Evolutionary conservation across 1,284 basidiomycete genomes (phyloP).

Genomic region (Ustilago hordei): DNA sequence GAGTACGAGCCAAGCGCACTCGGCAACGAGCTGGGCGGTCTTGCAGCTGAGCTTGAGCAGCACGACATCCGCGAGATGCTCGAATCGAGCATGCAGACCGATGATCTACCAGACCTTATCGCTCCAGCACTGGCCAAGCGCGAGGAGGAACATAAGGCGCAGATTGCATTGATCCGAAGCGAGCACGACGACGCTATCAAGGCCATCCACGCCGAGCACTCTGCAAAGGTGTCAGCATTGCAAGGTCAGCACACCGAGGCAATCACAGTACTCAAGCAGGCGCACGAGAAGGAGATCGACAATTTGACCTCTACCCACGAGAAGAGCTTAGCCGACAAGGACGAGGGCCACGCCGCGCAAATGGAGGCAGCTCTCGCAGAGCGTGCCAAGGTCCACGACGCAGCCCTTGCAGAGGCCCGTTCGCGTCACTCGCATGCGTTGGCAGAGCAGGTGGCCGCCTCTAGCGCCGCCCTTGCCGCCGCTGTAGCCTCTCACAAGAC

Average conservation of each 20-base stretch:
- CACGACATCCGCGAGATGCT: slow-evolving; percentile 30
- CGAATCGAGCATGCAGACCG: slow-evolving; percentile 43
- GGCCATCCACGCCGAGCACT: slow-evolving; percentile 35
- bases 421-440: slow-evolving; percentile 58
- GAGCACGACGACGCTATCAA: slow-evolving; percentile 50
- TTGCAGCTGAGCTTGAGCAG: slow-evolving; percentile 33
- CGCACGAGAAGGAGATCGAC: slow-evolving; percentile 34
- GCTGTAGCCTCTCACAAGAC: slow-evolving; percentile 52
- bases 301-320: slow-evolving; percentile 31
- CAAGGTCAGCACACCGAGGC: slow-evolving; percentile 38
- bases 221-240: slow-evolving; percentile 35
- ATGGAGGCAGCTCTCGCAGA: slow-evolving; percentile 44
- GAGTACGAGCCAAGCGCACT: slow-evolving; percentile 52
- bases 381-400: slow-evolving; percentile 52
- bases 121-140: slow-evolving; percentile 38
- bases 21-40: slow-evolving; percentile 53
- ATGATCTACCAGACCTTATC: slow-evolving; percentile 48
- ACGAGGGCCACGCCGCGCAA: slow-evolving; percentile 31
- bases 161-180: slow-evolving; percentile 31
- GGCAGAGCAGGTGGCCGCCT: slow-evolving; percentile 55
- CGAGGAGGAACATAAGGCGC: slow-evolving; percentile 45
- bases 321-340: slow-evolving; percentile 27
- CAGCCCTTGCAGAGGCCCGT: slow-evolving; percentile 55
- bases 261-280: slow-evolving; percentile 35
- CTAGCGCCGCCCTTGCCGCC: slow-evolving; percentile 47